phyloP scores from a whole-genome alignment of 352 stramenopile species.

The Pythium brachiatum region DNA sequence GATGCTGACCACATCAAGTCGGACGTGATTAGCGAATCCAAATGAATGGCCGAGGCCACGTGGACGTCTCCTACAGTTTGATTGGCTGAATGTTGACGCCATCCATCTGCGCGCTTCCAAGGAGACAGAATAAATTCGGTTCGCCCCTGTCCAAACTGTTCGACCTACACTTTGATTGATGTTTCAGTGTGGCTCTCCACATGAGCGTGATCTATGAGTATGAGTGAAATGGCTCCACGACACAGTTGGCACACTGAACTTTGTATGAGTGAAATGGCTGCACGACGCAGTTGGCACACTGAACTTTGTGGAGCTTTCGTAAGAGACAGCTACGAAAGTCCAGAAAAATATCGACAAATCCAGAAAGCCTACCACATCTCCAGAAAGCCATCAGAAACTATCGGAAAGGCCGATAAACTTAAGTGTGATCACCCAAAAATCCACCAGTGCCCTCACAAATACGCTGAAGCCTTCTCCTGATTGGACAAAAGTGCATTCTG shows the following conservation, averaged over 20 bases:
- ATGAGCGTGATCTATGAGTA: too few species aligned
- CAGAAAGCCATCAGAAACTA: too few species aligned
- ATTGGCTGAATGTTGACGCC: slow-evolving; percentile 1
- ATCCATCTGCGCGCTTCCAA: background rate
- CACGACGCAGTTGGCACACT: too few species aligned
- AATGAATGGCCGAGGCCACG: background rate
- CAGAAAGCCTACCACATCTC: background rate
- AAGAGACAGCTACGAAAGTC: too few species aligned
- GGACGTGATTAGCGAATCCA: slow-evolving; percentile 1
- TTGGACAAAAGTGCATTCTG: background rate
- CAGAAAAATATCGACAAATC: background rate
- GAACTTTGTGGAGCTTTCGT: too few species aligned
- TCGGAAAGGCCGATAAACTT: too few species aligned
- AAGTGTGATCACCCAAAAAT: background rate
- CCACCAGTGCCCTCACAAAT: background rate
- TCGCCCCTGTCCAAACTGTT: slow-evolving; percentile 1
- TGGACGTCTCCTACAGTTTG: background rate
- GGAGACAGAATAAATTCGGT: background rate
- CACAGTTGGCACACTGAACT: too few species aligned
- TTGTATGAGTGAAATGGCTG: too few species aligned
- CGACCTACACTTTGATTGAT: slow-evolving; percentile 1
- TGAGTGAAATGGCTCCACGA: too few species aligned
- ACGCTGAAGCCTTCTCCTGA: background rate
- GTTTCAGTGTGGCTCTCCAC: too few species aligned
- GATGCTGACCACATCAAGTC: background rate